Evolutionary conservation across 345 rosid genomes (phyloP).

Genomic region (Camelina neglecta): DNA sequence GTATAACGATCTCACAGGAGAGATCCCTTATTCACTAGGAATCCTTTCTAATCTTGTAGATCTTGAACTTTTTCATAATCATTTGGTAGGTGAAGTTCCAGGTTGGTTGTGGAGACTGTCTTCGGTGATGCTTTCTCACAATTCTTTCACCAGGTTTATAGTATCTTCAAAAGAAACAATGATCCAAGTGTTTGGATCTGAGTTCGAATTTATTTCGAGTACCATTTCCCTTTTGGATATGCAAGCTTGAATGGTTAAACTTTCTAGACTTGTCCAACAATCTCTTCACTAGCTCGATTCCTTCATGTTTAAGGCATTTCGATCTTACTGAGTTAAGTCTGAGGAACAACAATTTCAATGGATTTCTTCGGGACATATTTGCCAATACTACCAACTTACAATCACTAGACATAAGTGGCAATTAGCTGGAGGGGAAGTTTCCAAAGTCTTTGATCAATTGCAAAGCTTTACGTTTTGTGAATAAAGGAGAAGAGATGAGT

Average conservation of each 20-base stretch:
- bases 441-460: slow-evolving; percentile 38
- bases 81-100: slow-evolving; percentile 26
- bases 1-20: not conserved
- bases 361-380: slow-evolving; percentile 25
- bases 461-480: slow-evolving; percentile 21
- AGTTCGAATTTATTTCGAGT: slow-evolving; percentile 5
- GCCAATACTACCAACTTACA: not conserved
- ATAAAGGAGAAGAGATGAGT: too few relatives aligned
- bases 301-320: slow-evolving; percentile 31
- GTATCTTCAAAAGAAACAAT: not conserved
- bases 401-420: slow-evolving; percentile 21
- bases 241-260: slow-evolving; percentile 29
- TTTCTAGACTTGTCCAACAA: slow-evolving; percentile 54
- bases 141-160: slow-evolving; percentile 9
- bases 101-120: slow-evolving; percentile 1
- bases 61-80: not conserved
- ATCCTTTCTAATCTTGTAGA: not conserved
- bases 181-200: not conserved
- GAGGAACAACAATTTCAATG: slow-evolving; percentile 9
- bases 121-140: not conserved
- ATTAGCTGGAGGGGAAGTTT: slow-evolving; percentile 41
- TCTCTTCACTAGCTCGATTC: slow-evolving; percentile 43
- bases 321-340: not conserved
- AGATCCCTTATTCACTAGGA: slow-evolving; percentile 17
- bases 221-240: slow-evolving; percentile 42